Evolutionary conservation across 305 asterid species (phyloP).

Genomic region (Fraxinus dipetala): DNA sequence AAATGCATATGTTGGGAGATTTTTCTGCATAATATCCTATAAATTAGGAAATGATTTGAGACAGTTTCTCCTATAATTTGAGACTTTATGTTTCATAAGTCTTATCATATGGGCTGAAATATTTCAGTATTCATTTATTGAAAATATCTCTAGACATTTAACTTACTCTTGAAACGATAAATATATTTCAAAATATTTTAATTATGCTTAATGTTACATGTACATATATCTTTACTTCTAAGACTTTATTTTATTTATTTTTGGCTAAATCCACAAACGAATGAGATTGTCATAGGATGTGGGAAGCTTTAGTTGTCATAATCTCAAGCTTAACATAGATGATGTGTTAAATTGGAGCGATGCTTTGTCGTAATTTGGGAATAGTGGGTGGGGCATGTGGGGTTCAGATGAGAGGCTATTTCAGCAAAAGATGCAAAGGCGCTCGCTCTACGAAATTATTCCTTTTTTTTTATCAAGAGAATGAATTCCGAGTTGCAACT

Average conservation of each 20-base stretch:
- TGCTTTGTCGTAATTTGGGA: no score
- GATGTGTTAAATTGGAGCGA: background rate
- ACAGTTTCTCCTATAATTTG: background rate
- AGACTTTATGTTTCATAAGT: background rate
- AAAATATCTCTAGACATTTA: background rate
- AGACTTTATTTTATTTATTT: background rate
- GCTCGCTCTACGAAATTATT: no score
- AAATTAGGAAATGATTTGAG: background rate
- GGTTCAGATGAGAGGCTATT: background rate
- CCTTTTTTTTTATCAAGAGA: background rate
- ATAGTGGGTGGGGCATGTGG: background rate
- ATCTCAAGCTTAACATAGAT: background rate
- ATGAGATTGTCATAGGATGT: background rate
- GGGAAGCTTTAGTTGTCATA: background rate
- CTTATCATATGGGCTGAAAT: background rate
- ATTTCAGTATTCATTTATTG: background rate
- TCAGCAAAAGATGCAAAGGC: background rate
- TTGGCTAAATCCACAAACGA: background rate
- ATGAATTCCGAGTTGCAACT: background rate
- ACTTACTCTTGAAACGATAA: background rate
- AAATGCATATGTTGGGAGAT: slow-evolving; percentile 14
- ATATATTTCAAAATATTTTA: background rate
- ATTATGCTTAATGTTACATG: background rate
- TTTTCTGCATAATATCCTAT: background rate
- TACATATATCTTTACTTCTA: background rate